Evolutionary conservation across 257 asterid genomes (phyloP), one percentile per base, ranked within the genome.

Genomic region (Vinca minor): DNA sequence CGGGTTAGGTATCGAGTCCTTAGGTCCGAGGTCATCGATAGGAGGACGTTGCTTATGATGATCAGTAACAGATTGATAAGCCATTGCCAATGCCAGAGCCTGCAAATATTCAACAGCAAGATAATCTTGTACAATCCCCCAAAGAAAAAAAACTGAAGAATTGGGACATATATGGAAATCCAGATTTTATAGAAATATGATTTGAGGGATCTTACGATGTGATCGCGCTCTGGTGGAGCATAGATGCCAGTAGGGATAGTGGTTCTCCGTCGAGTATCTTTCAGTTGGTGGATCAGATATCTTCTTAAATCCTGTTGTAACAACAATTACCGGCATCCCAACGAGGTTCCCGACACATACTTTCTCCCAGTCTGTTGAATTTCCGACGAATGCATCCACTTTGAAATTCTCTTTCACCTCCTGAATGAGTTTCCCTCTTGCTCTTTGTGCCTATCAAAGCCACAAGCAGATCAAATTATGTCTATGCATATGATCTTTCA

Each of bases 11-110:
- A 85, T 73, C 5, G 77, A 69, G 69, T 87, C 96, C 2, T 69
- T 75, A 1, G 83, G 79, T 29, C 97, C 97, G 23, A 85, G 74
- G 66, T 88, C 74, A 62, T 86, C 88, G 11, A 87, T 84, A 5
- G 97, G 96, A 17, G 96, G 97, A 0, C 81, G 93, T 69, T 84
- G 89, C 80, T 76, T 85, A 70, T 85, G 95, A 73, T 91, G 85
- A 45, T 87, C 81, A 0, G 98, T 89, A 38, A 73, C 76, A 0
- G 88, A 78, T 67, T 92, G 98, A 69, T 89, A 89, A 45, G 96
- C 95, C 79, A 89, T 82, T 12, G 98, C 94, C 77, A 92, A 64
- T 34, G 98, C 97, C 72, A 92, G 64, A 29, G 95, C 98, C 98
- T 92, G 72, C 63, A 56, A 2, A 8, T n/a, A 62, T 25, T 29